phyloP scores from a whole-genome alignment of 768 basidiomycete species.

The Cantharellus anzutake region DNA sequence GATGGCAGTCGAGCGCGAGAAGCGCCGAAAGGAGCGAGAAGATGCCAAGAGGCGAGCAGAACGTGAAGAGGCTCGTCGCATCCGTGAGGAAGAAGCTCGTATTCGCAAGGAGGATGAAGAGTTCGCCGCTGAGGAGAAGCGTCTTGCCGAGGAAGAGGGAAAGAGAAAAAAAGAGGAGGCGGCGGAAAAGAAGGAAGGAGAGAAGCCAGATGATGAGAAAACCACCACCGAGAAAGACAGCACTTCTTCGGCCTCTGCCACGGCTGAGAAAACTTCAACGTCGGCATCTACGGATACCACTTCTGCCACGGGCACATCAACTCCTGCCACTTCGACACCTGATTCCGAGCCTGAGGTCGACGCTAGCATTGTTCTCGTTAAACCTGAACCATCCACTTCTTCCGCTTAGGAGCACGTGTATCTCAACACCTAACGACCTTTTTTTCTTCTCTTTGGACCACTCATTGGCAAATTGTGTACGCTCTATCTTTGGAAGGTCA shows the following conservation, averaged over 20 bases:
- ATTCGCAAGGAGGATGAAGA: background rate
- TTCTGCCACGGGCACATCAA: background rate
- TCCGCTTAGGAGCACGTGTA: background rate
- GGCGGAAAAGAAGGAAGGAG: background rate
- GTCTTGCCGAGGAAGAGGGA: background rate
- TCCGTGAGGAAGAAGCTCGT: background rate
- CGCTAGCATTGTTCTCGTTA: background rate
- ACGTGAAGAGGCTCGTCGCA: background rate
- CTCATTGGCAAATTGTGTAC: too few relatives aligned
- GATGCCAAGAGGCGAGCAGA: background rate
- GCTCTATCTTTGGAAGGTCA: too few relatives aligned
- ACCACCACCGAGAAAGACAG: background rate
- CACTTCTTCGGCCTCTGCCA: background rate
- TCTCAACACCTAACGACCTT: too few relatives aligned
- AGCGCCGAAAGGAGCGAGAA: background rate
- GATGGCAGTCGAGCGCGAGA: background rate
- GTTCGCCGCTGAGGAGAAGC: background rate
- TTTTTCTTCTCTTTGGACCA: too few relatives aligned
- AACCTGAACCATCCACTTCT: background rate
- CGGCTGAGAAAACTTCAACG: background rate
- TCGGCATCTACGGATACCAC: background rate
- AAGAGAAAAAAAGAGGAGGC: background rate
- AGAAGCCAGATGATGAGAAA: background rate
- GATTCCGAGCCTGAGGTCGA: background rate
- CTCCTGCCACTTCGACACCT: background rate